A percentile compares a stretch with the other conserved stretches of the same genome.
Evolutionary conservation across 345 rosid species (phyloP).

Genomic region (Eutrema japonicum): DNA sequence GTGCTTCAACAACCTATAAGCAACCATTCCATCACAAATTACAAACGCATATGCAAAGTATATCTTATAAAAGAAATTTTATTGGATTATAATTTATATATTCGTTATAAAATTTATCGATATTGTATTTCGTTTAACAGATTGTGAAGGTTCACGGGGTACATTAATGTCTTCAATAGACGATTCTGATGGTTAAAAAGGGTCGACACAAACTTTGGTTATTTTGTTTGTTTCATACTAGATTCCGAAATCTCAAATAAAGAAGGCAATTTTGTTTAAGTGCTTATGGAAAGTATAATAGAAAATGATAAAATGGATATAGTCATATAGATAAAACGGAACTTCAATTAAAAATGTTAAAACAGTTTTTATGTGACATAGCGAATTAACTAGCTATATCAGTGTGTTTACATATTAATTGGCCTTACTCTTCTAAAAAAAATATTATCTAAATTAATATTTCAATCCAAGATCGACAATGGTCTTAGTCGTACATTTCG

Average conservation of each 20-base stretch:
- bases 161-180: background rate
- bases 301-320: slow-evolving; percentile 16
- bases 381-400: slow-evolving; percentile 3
- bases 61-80: background rate
- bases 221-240: slow-evolving; percentile 10
- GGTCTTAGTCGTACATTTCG: background rate
- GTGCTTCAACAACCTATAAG: slow-evolving; percentile 38
- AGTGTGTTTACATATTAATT: background rate
- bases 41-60: slow-evolving; percentile 3
- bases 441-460: background rate
- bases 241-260: slow-evolving; percentile 6
- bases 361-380: background rate
- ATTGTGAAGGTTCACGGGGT: background rate
- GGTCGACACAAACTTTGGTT: background rate
- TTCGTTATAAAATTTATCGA: background rate
- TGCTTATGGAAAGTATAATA: slow-evolving; percentile 13
- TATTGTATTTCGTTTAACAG: background rate
- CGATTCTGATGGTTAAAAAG: background rate
- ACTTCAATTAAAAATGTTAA: background rate
- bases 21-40: slow-evolving; percentile 24
- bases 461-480: background rate
- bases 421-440: background rate
- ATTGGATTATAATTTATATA: background rate
- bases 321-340: background rate
- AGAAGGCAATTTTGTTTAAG: slow-evolving; percentile 7